phyloP scores from a whole-genome alignment of 176 grass and related monocot species.

The Triticum dicoccoides region DNA sequence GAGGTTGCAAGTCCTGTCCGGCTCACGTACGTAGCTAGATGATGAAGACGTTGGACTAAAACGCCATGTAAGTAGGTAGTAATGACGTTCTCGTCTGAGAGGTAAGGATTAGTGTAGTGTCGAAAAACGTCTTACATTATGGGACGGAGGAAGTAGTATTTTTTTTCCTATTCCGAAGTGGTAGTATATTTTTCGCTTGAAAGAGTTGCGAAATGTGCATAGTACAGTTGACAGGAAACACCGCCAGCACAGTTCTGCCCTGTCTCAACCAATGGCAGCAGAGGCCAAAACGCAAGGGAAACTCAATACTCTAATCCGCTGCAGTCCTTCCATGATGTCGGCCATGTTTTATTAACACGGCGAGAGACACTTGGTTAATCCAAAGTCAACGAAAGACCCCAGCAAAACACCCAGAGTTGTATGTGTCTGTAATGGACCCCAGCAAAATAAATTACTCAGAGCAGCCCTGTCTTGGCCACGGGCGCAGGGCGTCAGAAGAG shows the following conservation, averaged over 20 bases:
- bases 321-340: slow-evolving; percentile 2
- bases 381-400: slow-evolving; percentile 25
- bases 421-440: neutral
- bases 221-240: neutral
- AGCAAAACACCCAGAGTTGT: too few species aligned
- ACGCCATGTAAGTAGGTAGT: neutral
- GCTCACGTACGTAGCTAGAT: neutral
- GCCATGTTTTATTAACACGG: neutral
- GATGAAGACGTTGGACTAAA: neutral
- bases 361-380: neutral
- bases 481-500: neutral
- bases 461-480: slow-evolving; percentile 3
- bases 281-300: neutral
- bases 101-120: neutral
- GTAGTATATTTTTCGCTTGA: neutral
- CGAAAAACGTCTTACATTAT: neutral
- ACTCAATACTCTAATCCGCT: neutral
- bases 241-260: neutral
- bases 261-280: neutral
- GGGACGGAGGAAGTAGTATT: neutral
- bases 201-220: too few species aligned
- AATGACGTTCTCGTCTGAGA: neutral
- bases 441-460: neutral
- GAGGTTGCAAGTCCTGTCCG: neutral
- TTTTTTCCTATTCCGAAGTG: neutral